These are phyloP conservation scores for Macadamia tetraphylla DNA, from an alignment of 164 flowering plant genomes.

Conservation along the genomic window DNA sequence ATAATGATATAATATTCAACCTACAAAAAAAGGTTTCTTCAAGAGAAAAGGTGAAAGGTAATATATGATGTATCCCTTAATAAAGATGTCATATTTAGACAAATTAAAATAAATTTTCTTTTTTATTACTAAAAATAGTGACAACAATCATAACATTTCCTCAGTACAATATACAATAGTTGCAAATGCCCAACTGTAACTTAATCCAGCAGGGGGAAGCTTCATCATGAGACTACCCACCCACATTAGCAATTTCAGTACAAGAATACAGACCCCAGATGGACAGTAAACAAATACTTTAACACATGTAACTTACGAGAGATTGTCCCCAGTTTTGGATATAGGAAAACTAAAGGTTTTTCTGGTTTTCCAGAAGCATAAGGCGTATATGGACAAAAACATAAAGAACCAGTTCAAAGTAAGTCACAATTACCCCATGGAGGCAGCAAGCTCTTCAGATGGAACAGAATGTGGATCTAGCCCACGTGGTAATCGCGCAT, in stretches of 20 bases:
- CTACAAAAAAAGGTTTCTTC: too few species aligned
- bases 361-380: not conserved
- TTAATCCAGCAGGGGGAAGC: not conserved
- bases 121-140: too few species aligned
- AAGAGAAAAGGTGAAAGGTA: too few species aligned
- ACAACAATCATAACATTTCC: too few species aligned
- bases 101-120: too few species aligned
- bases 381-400: not conserved
- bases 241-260: not conserved
- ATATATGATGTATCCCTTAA: too few species aligned
- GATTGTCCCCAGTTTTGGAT: not conserved
- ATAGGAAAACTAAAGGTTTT: not conserved
- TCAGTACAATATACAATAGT: not conserved
- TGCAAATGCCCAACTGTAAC: not conserved
- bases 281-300: not conserved
- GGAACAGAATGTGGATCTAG: slow-evolving; percentile 97
- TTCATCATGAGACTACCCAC: not conserved
- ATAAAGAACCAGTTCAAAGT: not conserved
- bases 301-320: not conserved
- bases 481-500: slow-evolving; percentile 88
- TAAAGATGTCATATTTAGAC: too few species aligned
- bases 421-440: slow-evolving; percentile 64
- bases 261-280: not conserved
- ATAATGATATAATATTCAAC: too few species aligned
- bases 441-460: slow-evolving; percentile 88